Base-by-base conservation (phyloP, 2,329 filamentous ascomycete species). In the Corynespora cassiicola region DNA sequence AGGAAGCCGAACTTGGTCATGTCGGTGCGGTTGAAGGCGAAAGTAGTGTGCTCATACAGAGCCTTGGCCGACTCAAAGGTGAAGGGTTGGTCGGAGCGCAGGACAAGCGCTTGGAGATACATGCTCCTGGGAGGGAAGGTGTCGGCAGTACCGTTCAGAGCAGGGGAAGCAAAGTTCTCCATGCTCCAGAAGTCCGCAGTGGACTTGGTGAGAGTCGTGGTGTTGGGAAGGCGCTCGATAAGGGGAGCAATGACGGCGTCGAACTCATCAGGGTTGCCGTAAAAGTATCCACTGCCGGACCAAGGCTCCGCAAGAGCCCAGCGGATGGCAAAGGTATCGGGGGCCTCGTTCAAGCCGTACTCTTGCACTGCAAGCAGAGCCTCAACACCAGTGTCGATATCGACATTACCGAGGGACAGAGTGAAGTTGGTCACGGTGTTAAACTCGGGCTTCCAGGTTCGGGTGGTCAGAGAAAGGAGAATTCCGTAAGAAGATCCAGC, bases 401-500 rank as follows among this genome's bases (percentile, higher is more conserved):
- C 38, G 9, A 45, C 45, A 12, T 39, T 28, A 18, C 41, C 45
- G 2, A 53, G 39, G 4, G 45, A 36, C 10, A 53, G 36, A 19
- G 47, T 46, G 35, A 51, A 53, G 22, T 49, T 51, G 20, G 46
- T 43, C 6, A 40, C 50, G 0, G 21, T n/a, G 4, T 46, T 29
- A 17, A 39, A 42, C 10, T 44, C 36, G 2, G 47, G 50, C 17
- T 46, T 36, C 47, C 47, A 53, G 5, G 47, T 53, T 21, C 32
- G 32, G 3, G 47, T 49, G 0, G 50, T 53, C 8, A 51, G 26
- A 22, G 47, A 49, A 8, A 53, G 16, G 1, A 51, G 23, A 11
- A 49, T 39, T 7, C 50, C 50, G n/a, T 49, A 49, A 2, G 47
- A 51, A 1, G 50, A 49, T 5, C 47, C 50, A 8, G 47, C 50